Evolutionary conservation across 148 eudicot genomes (phyloP).

Genomic region (Amaranthus cruentus): DNA sequence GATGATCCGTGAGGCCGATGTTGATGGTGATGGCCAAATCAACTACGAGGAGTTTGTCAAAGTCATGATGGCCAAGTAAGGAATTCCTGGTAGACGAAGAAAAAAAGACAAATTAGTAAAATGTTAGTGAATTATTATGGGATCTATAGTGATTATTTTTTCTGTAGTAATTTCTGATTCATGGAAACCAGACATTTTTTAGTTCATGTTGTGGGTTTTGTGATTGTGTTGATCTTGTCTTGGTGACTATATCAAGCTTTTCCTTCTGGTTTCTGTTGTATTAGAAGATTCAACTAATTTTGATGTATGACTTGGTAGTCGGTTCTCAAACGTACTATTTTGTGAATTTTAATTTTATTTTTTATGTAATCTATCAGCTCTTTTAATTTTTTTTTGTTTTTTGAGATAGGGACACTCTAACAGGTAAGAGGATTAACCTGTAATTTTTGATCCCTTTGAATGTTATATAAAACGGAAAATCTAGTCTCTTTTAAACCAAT

Average conservation of each 20-base stretch:
- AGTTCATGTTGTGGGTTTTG: conserved; percentile 9
- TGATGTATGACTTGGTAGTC: conserved; percentile 14
- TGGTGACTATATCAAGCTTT: conserved; percentile 5
- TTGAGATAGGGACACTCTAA: no score
- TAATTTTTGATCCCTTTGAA: no score
- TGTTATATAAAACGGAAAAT: no score
- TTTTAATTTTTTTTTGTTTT: no score
- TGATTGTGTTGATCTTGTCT: conserved; percentile 21
- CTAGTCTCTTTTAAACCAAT: no score
- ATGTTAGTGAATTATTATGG: conserved; percentile 26
- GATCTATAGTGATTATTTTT: conserved; percentile 18
- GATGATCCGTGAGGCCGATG: conserved; percentile 81
- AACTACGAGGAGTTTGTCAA: conserved; percentile 80
- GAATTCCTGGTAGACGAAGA: not conserved
- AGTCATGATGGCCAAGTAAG: conserved; percentile 69
- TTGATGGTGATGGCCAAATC: conserved; percentile 78
- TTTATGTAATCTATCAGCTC: no score
- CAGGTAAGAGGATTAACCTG: no score
- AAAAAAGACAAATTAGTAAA: conserved; percentile 9
- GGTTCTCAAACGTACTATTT: no score
- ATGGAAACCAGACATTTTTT: conserved; percentile 25
- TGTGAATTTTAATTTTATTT: no score
- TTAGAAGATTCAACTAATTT: conserved; percentile 13
- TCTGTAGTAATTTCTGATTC: conserved; percentile 6
- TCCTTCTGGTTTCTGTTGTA: conserved; percentile 17